Evolutionary conservation across 2,329 filamentous ascomycete genomes (phyloP), one percentile per base, ranked within the genome.

Genomic region (Pyrenochaeta sp.): DNA sequence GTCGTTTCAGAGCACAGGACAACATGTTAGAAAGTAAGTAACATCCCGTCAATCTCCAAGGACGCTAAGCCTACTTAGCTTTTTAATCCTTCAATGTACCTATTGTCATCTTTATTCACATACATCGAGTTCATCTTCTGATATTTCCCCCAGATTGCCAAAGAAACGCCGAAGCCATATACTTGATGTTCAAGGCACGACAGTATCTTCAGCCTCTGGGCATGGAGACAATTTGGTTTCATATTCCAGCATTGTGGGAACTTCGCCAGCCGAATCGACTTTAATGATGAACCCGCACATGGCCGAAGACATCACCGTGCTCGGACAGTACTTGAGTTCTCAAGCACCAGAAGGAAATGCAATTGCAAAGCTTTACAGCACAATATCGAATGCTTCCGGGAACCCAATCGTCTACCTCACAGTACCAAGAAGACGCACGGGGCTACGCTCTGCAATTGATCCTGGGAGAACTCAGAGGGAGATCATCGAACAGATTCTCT

Each of bases 231-330:
- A 10, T 17, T 44, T 60, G 6, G 37, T 47, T 10, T 41, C 27
- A 3, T 51, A 53, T 17, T 45, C 49, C 12, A 49, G 45, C 23
- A 43, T 56, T 1, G 49, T 48, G 23, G 47, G 46, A 3, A 55
- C 60, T 4, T 61, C 56, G 7, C 55, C 53, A 12, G 58, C 54
- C 14, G 49, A 66, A 20, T 62, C 58, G 2, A 61, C 61, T 2
- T 42, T 66, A 30, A 62, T 62, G 59, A 62, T 66, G 61, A 62
- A 62, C 27, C 57, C 61, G 1, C 54, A 47, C 9, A 66, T 66
- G 63, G 58, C 61, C 10, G 63, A 64, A 40, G 59, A 66, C 17
- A 66, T 66, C 7, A 50, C 61, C 30, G 39, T 66, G 3, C 29
- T 66, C 10, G 53, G 64, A 29, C 54, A 63, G 30, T 64, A 66